Percentiles rank a stretch among this genome's conserved stretches.
Conservation (phyloP, 805 yeast genomes). For the Torulaspora microellipsoides region DNA sequence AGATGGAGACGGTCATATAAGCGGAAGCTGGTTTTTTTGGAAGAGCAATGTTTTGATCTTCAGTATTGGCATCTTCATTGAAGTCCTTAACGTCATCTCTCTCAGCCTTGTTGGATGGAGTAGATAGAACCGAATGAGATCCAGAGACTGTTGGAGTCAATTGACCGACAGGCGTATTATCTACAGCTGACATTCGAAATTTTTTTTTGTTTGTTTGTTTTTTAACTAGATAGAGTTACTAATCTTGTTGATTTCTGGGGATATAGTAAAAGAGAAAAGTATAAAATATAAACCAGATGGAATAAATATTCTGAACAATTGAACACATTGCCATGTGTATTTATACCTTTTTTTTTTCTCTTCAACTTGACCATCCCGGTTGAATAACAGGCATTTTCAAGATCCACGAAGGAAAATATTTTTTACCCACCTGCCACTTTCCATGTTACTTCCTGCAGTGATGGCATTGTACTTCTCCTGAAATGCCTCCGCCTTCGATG, state of each 20-base stretch:
- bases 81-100: slow-evolving; percentile 25
- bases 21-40: slow-evolving; percentile 31
- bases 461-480: too few relatives aligned
- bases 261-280: background rate
- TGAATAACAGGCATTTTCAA: too few relatives aligned
- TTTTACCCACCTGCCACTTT: too few relatives aligned
- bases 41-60: slow-evolving; percentile 17
- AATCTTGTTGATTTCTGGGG: slow-evolving; percentile 6
- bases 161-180: slow-evolving; percentile 12
- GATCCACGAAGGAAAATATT: too few relatives aligned
- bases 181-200: slow-evolving; percentile 9
- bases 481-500: too few relatives aligned
- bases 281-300: background rate
- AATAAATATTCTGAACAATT: background rate
- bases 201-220: slow-evolving; percentile 3
- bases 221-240: background rate
- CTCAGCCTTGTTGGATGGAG: slow-evolving; percentile 32
- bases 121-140: slow-evolving; percentile 24
- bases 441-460: too few relatives aligned
- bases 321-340: slow-evolving; percentile 3
- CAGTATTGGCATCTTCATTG: slow-evolving; percentile 4
- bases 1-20: slow-evolving; percentile 34
- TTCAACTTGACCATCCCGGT: too few relatives aligned
- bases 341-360: slow-evolving; percentile 6
- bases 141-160: slow-evolving; percentile 16